phyloP scores from a whole-genome alignment of 495 filamentous ascomycete species.

The Tuber microsphaerosporum region DNA sequence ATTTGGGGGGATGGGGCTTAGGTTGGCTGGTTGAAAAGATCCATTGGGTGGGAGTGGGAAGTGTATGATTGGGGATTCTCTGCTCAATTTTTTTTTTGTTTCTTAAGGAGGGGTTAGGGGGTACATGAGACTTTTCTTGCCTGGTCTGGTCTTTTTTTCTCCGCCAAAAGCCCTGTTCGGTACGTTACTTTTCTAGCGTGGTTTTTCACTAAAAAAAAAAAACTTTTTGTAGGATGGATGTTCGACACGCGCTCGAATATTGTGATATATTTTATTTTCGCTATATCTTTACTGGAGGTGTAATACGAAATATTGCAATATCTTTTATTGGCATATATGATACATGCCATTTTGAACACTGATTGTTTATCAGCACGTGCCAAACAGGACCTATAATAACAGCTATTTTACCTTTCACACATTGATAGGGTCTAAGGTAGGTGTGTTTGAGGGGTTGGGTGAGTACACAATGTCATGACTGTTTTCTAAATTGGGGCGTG shows the following conservation, averaged over 20 bases:
- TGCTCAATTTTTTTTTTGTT: neutral
- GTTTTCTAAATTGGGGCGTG: neutral
- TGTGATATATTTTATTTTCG: too few species aligned
- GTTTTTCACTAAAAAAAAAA: too few species aligned
- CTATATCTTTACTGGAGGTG: too few species aligned
- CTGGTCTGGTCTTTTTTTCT: neutral
- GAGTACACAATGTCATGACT: too few species aligned
- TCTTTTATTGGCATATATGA: too few species aligned
- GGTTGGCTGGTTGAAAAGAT: neutral
- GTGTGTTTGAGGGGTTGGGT: neutral
- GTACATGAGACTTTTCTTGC: neutral
- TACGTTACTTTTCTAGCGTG: too few species aligned
- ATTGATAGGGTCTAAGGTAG: neutral
- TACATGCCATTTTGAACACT: too few species aligned
- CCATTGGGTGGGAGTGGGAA: neutral
- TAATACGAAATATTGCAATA: too few species aligned
- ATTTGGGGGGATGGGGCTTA: constrained; percentile 39
- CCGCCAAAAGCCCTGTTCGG: too few species aligned
- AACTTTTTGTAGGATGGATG: too few species aligned
- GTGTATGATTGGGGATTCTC: constrained; percentile 1
- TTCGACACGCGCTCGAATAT: too few species aligned
- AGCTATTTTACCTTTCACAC: neutral
- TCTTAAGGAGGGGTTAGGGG: neutral
- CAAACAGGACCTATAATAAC: neutral
- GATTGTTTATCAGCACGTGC: too few species aligned